These are phyloP conservation scores for Aspergillus novoparasiticus DNA, from an alignment of 2,329 filamentous ascomycete species.

Conservation along the genomic window DNA sequence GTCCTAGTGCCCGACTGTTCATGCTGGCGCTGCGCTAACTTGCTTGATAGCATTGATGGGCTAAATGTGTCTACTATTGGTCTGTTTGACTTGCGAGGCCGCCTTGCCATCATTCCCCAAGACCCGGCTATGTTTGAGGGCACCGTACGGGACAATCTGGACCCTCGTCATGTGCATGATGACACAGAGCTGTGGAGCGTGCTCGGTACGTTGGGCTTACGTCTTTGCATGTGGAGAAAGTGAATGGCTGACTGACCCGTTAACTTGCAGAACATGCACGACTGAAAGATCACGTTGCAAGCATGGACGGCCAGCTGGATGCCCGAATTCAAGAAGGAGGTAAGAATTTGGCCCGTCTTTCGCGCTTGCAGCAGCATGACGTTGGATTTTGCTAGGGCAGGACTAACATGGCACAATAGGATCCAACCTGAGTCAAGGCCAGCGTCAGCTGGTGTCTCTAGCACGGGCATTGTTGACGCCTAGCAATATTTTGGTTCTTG, in stretches of 20 bases:
- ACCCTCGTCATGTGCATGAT: conserved; percentile 91
- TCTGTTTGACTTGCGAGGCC: conserved; percentile 80
- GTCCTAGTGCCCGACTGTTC: conserved; percentile 16
- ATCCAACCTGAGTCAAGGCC: conserved; percentile 92
- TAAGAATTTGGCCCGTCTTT: conserved; percentile 48
- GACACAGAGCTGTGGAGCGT: conserved; percentile 98
- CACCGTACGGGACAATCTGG: conserved; percentile 89
- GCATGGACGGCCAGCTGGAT: conserved; percentile 87
- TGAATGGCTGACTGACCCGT: conserved; percentile 41
- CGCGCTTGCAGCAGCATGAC: conserved; percentile 5
- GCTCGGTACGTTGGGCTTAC: conserved; percentile 64
- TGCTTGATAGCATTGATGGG: conserved; percentile 69
- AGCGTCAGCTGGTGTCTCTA: conserved; percentile 90
- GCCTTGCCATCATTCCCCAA: conserved; percentile 95
- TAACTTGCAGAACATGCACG: conserved; percentile 76
- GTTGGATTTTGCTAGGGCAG: conserved; percentile 1
- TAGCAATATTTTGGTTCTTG: conserved; percentile 93
- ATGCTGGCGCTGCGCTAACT: conserved; percentile 19
- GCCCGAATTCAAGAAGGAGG: conserved; percentile 91
- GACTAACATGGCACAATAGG: conserved; percentile 54
- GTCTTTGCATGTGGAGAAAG: conserved; percentile 19
- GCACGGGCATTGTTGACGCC: conserved; percentile 92
- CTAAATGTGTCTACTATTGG: conserved; percentile 90
- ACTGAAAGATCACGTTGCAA: conserved; percentile 83
- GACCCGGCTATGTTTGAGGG: conserved; percentile 96